Conservation (phyloP, 1,139 yeast genomes). For the Sugiyamaella novakii region DNA sequence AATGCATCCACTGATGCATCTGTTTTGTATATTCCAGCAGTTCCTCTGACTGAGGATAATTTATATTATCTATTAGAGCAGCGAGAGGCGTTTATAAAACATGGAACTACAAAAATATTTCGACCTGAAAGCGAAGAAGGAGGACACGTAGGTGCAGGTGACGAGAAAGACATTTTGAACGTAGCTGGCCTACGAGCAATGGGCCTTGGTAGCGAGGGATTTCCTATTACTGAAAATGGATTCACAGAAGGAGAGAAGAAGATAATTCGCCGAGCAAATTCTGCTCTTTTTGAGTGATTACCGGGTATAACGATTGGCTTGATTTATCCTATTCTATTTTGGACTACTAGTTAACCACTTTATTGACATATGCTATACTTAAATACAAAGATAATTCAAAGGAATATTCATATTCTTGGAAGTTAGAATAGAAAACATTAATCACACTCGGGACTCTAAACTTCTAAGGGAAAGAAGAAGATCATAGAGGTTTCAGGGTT, state of each 20-base stretch:
- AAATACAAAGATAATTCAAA: too few species aligned
- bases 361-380: too few species aligned
- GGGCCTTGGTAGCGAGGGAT: constrained; percentile 23
- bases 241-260: constrained; percentile 23
- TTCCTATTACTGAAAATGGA: constrained; percentile 21
- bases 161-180: constrained; percentile 16
- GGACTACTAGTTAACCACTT: too few species aligned
- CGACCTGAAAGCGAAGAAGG: constrained; percentile 19
- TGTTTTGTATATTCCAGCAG: constrained; percentile 46
- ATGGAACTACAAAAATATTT: constrained; percentile 19
- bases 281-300: constrained; percentile 11
- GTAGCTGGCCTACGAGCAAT: constrained; percentile 20
- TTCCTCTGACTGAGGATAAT: constrained; percentile 37
- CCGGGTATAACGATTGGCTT: too few species aligned
- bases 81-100: constrained; percentile 19
- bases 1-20: constrained; percentile 46
- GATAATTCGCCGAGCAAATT: constrained; percentile 25
- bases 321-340: too few species aligned
- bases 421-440: too few species aligned
- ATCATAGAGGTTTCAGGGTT: too few species aligned
- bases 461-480: too few species aligned
- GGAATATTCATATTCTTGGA: too few species aligned
- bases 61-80: constrained; percentile 19
- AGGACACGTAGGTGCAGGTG: constrained; percentile 19
- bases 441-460: too few species aligned